A percentile compares a stretch with the other conserved stretches of the same genome.
These are phyloP conservation scores for Saturnispora kantuleensis DNA, from an alignment of 805 yeast genomes.

Conservation along the genomic window DNA sequence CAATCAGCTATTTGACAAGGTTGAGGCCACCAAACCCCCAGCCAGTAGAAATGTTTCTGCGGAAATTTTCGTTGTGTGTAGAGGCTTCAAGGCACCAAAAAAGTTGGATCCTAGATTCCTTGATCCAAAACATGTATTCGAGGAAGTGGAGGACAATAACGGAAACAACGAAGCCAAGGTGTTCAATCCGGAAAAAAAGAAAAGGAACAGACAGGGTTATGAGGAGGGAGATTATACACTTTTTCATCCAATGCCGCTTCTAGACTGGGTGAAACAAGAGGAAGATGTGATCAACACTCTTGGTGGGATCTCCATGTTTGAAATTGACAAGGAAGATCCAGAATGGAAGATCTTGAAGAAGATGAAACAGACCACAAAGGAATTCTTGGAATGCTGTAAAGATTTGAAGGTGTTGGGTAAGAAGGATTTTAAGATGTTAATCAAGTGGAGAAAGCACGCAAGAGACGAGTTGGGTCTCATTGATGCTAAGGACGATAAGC, in stretches of 20 bases:
- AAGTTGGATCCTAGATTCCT: conserved; percentile 85
- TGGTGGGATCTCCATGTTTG: conserved; percentile 63
- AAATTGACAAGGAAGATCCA: conserved; percentile 49
- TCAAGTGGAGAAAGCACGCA: conserved; percentile 84
- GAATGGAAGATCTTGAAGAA: conserved; percentile 67
- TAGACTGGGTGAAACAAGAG: conserved; percentile 66
- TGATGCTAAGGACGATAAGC: conserved; percentile 40
- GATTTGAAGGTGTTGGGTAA: conserved; percentile 92
- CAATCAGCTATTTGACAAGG: conserved; percentile 89
- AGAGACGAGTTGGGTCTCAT: conserved; percentile 67
- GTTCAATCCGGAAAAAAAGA: conserved; percentile 87
- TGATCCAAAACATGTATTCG: conserved; percentile 90
- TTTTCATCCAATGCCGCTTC: conserved; percentile 59
- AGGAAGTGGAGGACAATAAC: conserved; percentile 69
- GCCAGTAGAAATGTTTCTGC: conserved; percentile 99
- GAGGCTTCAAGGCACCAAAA: conserved; percentile 93
- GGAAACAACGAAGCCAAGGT: conserved; percentile 84
- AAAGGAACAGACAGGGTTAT: conserved; percentile 90
- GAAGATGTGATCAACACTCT: conserved; percentile 78
- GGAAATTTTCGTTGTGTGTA: conserved; percentile 95
- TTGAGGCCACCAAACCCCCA: conserved; percentile 98
- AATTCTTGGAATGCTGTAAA: conserved; percentile 71
- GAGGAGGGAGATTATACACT: conserved; percentile 81
- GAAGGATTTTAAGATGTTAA: conserved; percentile 77
- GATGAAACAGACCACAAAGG: conserved; percentile 68